These are phyloP conservation scores for Pseudogymnoascus sp. DNA, from an alignment of 2,329 filamentous ascomycete species.

Conservation along the genomic window DNA sequence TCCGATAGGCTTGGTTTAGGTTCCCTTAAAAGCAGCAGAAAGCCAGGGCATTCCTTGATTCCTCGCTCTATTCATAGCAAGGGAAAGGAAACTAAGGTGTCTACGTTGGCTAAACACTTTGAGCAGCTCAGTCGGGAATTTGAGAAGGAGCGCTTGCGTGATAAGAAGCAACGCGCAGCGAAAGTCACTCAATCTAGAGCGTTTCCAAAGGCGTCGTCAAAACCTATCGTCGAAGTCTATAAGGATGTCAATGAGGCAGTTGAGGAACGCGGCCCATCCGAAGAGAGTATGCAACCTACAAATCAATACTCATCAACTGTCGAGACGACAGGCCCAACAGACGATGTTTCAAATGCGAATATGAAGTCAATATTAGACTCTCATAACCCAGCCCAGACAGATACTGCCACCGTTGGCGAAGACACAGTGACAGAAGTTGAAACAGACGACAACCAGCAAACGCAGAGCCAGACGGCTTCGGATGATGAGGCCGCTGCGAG, in stretches of 20 bases:
- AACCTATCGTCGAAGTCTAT: constrained; percentile 92
- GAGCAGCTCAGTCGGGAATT: constrained; percentile 96
- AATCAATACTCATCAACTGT: not conserved
- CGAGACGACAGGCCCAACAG: not conserved
- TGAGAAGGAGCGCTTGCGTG: constrained; percentile 83
- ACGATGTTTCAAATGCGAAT: not conserved
- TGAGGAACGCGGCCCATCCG: constrained; percentile 61
- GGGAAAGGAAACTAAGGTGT: constrained; percentile 69
- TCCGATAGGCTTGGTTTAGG: constrained; percentile 62
- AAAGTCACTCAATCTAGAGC: constrained; percentile 68
- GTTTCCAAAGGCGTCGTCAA: constrained; percentile 85
- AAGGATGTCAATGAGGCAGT: constrained; percentile 90
- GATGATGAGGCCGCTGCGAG: constrained; percentile 62
- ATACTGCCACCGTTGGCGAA: constrained; percentile 21
- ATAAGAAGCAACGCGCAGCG: constrained; percentile 72
- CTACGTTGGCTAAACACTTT: constrained; percentile 88
- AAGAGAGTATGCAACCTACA: constrained; percentile 44
- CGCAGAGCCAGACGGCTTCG: constrained; percentile 50
- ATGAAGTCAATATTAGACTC: not conserved
- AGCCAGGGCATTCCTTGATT: constrained; percentile 64
- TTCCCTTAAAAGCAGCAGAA: constrained; percentile 52
- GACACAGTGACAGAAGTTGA: constrained; percentile 32
- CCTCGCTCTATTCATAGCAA: constrained; percentile 71
- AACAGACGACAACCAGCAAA: constrained; percentile 36
- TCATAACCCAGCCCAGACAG: constrained; percentile 16